phyloP scores from a whole-genome alignment of 2,329 filamentous ascomycete species.

The Pseudodiploospora longispora region DNA sequence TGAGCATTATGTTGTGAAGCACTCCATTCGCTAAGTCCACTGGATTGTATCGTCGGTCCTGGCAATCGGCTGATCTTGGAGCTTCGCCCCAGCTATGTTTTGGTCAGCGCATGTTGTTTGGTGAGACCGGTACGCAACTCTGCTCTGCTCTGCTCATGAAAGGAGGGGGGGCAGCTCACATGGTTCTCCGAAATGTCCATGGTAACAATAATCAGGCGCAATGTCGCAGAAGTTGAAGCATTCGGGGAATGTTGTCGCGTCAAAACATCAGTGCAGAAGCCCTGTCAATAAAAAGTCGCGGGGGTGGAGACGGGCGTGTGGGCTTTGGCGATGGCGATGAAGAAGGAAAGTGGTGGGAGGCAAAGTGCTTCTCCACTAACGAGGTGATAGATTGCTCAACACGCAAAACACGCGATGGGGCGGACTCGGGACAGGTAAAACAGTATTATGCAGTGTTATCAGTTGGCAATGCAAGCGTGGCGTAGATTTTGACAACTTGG shows the following conservation, averaged over 20 bases:
- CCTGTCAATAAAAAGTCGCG: conserved; percentile 4
- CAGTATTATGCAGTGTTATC: too few species aligned
- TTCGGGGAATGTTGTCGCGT: conserved; percentile 3
- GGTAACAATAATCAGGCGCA: conserved; percentile 14
- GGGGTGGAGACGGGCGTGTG: conserved; percentile 1
- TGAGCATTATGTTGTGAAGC: conserved; percentile 55
- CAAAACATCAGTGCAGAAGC: conserved; percentile 3
- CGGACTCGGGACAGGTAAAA: too few species aligned
- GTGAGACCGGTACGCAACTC: neutral
- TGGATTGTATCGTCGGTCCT: conserved; percentile 18
- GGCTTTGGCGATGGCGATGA: too few species aligned
- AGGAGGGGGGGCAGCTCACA: conserved; percentile 12
- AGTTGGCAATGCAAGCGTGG: too few species aligned
- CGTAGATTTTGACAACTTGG: too few species aligned
- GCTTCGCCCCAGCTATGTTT: conserved; percentile 17
- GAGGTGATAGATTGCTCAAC: too few species aligned
- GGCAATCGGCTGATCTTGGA: conserved; percentile 26
- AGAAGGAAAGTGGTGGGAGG: too few species aligned
- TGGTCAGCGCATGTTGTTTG: neutral
- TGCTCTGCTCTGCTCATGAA: neutral
- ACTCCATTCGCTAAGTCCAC: conserved; percentile 44
- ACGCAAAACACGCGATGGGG: too few species aligned
- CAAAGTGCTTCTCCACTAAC: too few species aligned
- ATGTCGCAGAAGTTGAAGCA: neutral
- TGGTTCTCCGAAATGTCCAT: conserved; percentile 26